Conservation (phyloP, 441 rosid species). For the Cnidoscolus chayamansa region DNA sequence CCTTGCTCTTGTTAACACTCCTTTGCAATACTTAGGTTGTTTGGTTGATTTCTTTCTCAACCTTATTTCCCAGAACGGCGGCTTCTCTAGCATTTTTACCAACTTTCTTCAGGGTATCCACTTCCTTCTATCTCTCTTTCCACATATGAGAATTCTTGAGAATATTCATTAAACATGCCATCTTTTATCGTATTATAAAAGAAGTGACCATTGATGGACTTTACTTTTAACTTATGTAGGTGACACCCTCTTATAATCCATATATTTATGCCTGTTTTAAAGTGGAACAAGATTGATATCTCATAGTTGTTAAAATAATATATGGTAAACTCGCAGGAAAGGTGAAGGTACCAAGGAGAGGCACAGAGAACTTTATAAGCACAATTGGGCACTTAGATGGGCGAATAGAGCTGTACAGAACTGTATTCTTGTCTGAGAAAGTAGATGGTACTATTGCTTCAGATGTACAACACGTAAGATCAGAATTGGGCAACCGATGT, state of each 20-base stretch:
- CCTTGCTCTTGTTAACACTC: background rate
- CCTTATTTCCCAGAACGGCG: background rate
- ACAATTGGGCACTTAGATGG: constrained; percentile 40
- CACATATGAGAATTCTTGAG: too few relatives aligned
- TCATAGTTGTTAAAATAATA: too few relatives aligned
- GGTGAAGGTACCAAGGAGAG: constrained; percentile 52
- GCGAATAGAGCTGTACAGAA: background rate
- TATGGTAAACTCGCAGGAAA: constrained; percentile 39
- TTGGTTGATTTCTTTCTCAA: background rate
- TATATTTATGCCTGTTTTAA: too few relatives aligned
- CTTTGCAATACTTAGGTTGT: background rate
- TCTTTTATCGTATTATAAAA: too few relatives aligned
- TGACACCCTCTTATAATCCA: too few relatives aligned
- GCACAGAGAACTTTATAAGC: constrained; percentile 50
- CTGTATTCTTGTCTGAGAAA: background rate
- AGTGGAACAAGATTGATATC: too few relatives aligned
- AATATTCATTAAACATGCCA: too few relatives aligned
- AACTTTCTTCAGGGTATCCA: background rate
- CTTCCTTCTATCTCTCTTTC: too few relatives aligned
- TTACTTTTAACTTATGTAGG: too few relatives aligned
- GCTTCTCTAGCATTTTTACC: background rate
- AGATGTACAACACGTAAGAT: background rate
- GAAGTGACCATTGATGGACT: too few relatives aligned
- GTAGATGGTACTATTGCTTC: background rate
- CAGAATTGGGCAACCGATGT: background rate